Evolutionary conservation across 2,329 filamentous ascomycete genomes (phyloP), one percentile per base, ranked within the genome.

Genomic region (Amauroascus niger): DNA sequence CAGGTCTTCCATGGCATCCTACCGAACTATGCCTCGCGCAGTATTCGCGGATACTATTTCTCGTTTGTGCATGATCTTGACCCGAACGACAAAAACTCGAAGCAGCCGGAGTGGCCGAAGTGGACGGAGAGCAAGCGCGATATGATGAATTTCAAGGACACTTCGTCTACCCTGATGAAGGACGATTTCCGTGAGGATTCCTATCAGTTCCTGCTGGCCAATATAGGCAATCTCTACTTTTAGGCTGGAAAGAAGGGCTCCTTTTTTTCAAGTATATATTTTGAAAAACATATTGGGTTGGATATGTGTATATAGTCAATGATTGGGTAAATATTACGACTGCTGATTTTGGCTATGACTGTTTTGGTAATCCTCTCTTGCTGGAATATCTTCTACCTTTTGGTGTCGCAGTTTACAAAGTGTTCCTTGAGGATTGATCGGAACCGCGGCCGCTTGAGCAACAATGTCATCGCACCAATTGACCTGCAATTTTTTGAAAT

Each of bases 1-100:
- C 80, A 86, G 64, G 77, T 86, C 0, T 88, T 88, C 58, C 82
- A 79, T 55, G 83, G 83, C 0, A 67, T 84, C 11, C 63, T 78
- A 47, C 77, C 80, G 11, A 81, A 86, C 64, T 79, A 83, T 54
- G 82, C 83, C 1, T 78, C 78, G 26, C 66, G 63, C 4, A 75
- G 79, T 8, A 81, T 82, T 43, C 78, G 83, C 54, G 78, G 77
- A 0, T 90, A 89, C 67, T 90, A 88, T 63, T 74, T 83, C 61
- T 82, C 79, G 49, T 91, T 91, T 63, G 62, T 89, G 6, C 78
- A 87, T 65, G 79, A 82, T 41, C 67, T 83, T 41, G 80, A 90
- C 63, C 87, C 87, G 0, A 90, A 90, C 61, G 67, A 73, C 20
- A 79, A 69, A 1, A 70, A 69, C 7, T 57, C 60, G 3, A 71